A percentile compares a stretch with the other conserved stretches of the same genome.
These are phyloP conservation scores for Lobosporangium transversale DNA, from an alignment of 192 early-diverging fungal species.

Conservation along the genomic window DNA sequence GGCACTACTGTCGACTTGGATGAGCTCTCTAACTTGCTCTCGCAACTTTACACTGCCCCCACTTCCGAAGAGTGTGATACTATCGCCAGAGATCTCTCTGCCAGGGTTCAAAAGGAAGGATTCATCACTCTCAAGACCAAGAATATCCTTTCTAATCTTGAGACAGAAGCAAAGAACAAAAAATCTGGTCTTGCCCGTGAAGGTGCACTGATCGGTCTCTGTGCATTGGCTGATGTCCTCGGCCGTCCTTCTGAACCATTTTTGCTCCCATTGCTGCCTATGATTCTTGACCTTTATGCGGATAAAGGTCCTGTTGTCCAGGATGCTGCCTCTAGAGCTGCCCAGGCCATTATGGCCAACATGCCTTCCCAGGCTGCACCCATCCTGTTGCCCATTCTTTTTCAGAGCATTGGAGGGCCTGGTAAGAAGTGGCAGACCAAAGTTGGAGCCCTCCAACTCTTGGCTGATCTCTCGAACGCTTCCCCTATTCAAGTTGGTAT, in stretches of 20 bases:
- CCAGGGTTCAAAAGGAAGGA: conserved; percentile 66
- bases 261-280: conserved; percentile 66
- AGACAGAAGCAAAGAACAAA: conserved; percentile 72
- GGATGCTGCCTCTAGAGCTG: conserved; percentile 57
- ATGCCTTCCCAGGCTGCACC: conserved; percentile 58
- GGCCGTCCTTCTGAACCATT: conserved; percentile 73
- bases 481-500: conserved; percentile 61
- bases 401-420: conserved; percentile 61
- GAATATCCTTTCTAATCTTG: conserved; percentile 66
- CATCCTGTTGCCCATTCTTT: conserved; percentile 53
- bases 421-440: conserved; percentile 81
- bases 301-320: conserved; percentile 61
- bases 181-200: conserved; percentile 71
- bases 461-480: conserved; percentile 56
- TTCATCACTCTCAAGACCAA: conserved; percentile 61
- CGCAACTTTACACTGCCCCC: conserved; percentile 42
- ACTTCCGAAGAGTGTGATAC: conserved; percentile 59
- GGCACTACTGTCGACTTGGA: conserved; percentile 17
- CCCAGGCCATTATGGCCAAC: conserved; percentile 51
- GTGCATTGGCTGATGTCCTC: conserved; percentile 65
- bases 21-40: conserved; percentile 46
- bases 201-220: conserved; percentile 68
- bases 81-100: conserved; percentile 67
- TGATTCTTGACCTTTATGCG: conserved; percentile 67
- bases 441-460: conserved; percentile 54